Evolutionary conservation across 768 basidiomycete species (phyloP), one percentile per base, ranked within the genome.

Genomic region (Phaffia tasmanica): DNA sequence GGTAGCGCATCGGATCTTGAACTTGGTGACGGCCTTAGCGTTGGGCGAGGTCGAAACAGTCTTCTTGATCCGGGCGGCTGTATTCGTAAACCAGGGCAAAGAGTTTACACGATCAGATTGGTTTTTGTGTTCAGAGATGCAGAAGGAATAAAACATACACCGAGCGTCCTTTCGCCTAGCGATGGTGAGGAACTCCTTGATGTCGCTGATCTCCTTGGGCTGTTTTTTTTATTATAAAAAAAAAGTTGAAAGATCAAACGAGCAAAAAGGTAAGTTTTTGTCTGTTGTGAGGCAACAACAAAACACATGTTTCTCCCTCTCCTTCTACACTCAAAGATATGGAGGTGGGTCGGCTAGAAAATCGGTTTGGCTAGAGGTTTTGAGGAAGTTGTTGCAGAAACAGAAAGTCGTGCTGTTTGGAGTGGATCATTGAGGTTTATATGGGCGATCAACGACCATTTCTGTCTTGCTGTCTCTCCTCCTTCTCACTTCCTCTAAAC

Each of bases 51-150:
- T 84, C 49, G 87, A 80, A 67, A 83, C 81, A 69, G 86, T 86
- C 82, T 93, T 95, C 82, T 97, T 98, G 84, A 98, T 95, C 79
- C 91, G 89, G 68, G 89, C 91, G 83, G 90, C 94, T 97, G 78
- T 29, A 51, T 18, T 27, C 29, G 18, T 18, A 50, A 19, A 47
- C 50, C 9, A 42, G 32, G 62, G 48, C 35, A 29, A 27, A n/a
- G 49, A 53, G 11, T 27, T 49, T 35, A 49, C 19, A 51, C 9
- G 62, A 25, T 51, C 49, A 51, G 62, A 9, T 62, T 47, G 27
- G 16, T n/a, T 16, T 54, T 42, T 47, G 15, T 4, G 2, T 16
- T 15, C 35, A n/a, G 21, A 46, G 25, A 3, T 5, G 21, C 27
- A 27, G 53, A 27, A 27, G 53, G 27, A 54, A 21, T 3, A 29